Percentiles rank a stretch among this genome's conserved stretches.
phyloP scores from a whole-genome alignment of 2,329 filamentous ascomycete species.

The Ambrosiella beaveri region DNA sequence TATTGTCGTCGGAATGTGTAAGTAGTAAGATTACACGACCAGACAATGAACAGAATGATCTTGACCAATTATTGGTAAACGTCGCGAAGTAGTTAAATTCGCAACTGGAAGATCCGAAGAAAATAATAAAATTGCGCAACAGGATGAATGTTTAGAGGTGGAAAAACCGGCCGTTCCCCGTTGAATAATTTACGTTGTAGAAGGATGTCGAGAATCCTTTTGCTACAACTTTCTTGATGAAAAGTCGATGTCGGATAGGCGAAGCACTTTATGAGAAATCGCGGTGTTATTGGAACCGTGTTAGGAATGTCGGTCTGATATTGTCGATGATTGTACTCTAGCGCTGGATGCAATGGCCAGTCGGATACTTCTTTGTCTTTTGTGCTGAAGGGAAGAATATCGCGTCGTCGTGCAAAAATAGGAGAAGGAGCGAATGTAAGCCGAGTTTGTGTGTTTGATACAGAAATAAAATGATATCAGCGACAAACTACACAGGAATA shows the following conservation, averaged over 20 bases:
- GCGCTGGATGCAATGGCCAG: background rate
- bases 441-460: slow-evolving; percentile 1
- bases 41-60: background rate
- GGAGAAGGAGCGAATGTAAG: slow-evolving; percentile 1
- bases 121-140: background rate
- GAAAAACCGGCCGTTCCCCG: slow-evolving; percentile 11
- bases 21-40: background rate
- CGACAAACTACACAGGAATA: background rate
- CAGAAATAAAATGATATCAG: background rate
- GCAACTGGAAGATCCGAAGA: background rate
- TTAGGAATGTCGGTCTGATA: background rate
- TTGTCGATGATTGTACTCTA: background rate
- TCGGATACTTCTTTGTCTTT: background rate
- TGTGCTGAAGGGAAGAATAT: background rate
- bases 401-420: background rate
- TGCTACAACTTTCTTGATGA: no score
- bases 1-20: background rate
- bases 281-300: background rate
- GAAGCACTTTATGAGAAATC: no score
- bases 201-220: background rate
- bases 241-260: no score
- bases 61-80: background rate
- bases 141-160: slow-evolving; percentile 8
- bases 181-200: background rate
- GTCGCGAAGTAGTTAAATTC: background rate